Base-by-base conservation (phyloP, 1,284 basidiomycete species). In the Coriolopsis trogii region DNA sequence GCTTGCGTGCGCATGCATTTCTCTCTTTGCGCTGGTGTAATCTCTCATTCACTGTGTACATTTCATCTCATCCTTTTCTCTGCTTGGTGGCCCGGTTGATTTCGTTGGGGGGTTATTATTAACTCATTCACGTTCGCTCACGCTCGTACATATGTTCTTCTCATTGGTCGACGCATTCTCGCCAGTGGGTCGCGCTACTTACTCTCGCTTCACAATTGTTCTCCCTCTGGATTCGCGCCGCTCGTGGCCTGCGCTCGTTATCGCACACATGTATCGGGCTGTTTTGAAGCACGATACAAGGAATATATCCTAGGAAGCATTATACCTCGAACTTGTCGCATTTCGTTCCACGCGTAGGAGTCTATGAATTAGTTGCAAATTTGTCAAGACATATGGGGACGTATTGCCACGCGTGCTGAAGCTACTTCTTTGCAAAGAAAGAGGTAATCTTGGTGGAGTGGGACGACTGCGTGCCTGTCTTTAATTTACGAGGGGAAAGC, bases 401-500 rank as follows among this genome's bases (percentile, higher is more conserved):
- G 33, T 16, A 16, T n/a, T n/a, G 39, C 2, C n/a, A 40, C 24
- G 12, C n/a, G n/a, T n/a, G n/a, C n/a, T n/a, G 9, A 9, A 3
- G 13, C 37, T 50, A 62, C 10, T 58, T 47, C 39, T 59, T 63
- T 13, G 41, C 13, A 33, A 64, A 67, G 53, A 66, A 67, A 9
- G 62, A 50, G 1, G 65, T 67, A 37, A 66, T 67, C 49, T 67
- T 65, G 18, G 44, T 29, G 1, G 59, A 56, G 21, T 58, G 47
- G 0, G 42, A 41, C 2, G 51, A 16, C 28, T 44, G 42, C 15
- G 15, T 15, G 7, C 34, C 13, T 18, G 46, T 15, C 43, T 50
- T 46, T 16, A 38, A 20, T 42, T 55, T 61, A 16, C 43, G 41
- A 2, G 49, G 16, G 10, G 46, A 46, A 3, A 23, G 29, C 41